Conservation (phyloP, 306 rosid species). For the Vigna mungo region DNA sequence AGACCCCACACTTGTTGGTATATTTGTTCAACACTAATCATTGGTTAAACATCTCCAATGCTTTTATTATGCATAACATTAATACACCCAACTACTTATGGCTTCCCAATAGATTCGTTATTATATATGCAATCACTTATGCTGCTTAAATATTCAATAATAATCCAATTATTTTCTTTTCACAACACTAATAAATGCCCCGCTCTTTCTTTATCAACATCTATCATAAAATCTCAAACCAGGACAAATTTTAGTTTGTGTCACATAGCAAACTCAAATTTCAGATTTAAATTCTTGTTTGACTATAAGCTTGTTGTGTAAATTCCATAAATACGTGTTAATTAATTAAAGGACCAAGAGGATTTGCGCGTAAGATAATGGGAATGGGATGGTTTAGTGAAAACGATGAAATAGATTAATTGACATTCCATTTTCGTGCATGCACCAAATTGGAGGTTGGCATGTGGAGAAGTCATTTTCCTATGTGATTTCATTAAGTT, state of each 20-base stretch:
- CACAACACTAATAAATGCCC: background rate
- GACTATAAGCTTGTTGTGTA: background rate
- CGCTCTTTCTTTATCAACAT: background rate
- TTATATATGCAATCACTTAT: background rate
- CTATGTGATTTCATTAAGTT: background rate
- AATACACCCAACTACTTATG: constrained; percentile 31
- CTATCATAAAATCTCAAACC: background rate
- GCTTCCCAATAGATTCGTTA: constrained; percentile 29
- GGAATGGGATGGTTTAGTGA: background rate
- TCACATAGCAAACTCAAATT: no score
- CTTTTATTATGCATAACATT: constrained; percentile 19
- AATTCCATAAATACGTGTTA: background rate
- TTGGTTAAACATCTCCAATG: constrained; percentile 36
- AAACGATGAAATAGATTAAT: constrained; percentile 7
- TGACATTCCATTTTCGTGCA: background rate
- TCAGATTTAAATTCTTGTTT: background rate
- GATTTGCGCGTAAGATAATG: background rate
- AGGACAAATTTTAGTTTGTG: no score
- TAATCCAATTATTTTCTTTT: background rate
- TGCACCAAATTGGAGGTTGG: constrained; percentile 23
- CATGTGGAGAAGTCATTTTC: constrained; percentile 2
- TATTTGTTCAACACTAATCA: constrained; percentile 39
- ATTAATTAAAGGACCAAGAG: background rate
- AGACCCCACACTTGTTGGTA: constrained; percentile 39
- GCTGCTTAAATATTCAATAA: background rate